Evolutionary conservation across 805 yeast genomes (phyloP).

Genomic region (Saccharomycopsis javanensis): DNA sequence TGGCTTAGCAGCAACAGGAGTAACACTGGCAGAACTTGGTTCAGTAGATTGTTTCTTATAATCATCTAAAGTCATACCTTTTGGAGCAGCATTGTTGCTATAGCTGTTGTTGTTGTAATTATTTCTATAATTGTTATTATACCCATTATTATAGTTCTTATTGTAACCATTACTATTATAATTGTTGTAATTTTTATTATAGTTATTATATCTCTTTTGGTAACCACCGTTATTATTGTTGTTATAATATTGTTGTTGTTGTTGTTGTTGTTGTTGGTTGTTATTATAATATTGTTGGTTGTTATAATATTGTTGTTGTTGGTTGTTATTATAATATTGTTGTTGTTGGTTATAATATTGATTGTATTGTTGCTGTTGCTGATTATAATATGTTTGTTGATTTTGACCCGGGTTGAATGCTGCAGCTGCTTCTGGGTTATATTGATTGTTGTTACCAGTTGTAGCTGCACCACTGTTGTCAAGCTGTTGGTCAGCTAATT

Average conservation of each 20-base stretch:
- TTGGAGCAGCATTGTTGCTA: slow-evolving; percentile 20
- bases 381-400: slow-evolving; percentile 7
- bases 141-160: slow-evolving; percentile 21
- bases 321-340: slow-evolving; percentile 1
- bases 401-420: slow-evolving; percentile 9
- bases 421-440: slow-evolving; percentile 9
- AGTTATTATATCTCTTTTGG: slow-evolving; percentile 10
- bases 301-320: slow-evolving; percentile 1
- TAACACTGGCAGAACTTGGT: slow-evolving; percentile 26
- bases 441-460: slow-evolving; percentile 4
- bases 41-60: slow-evolving; percentile 59
- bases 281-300: slow-evolving; percentile 2
- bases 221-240: slow-evolving; percentile 22
- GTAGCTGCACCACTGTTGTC: not conserved
- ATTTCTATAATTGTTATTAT: slow-evolving; percentile 20
- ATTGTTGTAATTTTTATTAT: slow-evolving; percentile 18
- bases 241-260: slow-evolving; percentile 14
- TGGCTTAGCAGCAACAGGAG: slow-evolving; percentile 37
- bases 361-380: slow-evolving; percentile 3
- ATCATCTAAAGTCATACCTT: slow-evolving; percentile 73
- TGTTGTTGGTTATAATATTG: slow-evolving; percentile 6
- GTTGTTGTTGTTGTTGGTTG: slow-evolving; percentile 7
- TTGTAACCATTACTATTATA: slow-evolving; percentile 22
- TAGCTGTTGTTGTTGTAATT: slow-evolving; percentile 18
- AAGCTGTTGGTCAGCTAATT: slow-evolving; percentile 17